Evolutionary conservation across 1,284 basidiomycete species (phyloP).

Genomic region (Ustilago loliicola): DNA sequence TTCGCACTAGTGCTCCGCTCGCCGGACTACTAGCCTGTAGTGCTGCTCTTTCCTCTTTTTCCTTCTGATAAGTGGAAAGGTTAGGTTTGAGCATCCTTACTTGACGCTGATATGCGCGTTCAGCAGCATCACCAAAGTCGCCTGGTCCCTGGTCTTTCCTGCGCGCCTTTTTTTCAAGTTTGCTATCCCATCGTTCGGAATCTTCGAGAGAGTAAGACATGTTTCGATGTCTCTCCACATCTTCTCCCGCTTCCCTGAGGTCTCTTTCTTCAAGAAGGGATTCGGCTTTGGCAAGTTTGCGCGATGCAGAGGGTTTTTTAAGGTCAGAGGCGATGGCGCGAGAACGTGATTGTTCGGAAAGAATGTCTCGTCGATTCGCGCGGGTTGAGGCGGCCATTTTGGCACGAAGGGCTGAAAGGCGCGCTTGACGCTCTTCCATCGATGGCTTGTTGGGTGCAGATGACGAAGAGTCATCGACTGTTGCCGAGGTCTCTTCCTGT

Average conservation of each 20-base stretch:
- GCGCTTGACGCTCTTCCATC: conserved; percentile 40
- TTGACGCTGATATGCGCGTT: conserved; percentile 90
- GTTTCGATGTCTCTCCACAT: conserved; percentile 81
- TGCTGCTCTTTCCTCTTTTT: conserved; percentile 77
- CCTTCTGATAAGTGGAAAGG: conserved; percentile 83
- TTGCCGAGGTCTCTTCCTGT: not conserved
- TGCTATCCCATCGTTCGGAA: conserved; percentile 93
- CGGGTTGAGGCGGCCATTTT: conserved; percentile 53
- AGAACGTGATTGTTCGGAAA: conserved; percentile 50
- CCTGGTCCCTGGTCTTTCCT: conserved; percentile 85
- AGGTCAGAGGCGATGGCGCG: conserved; percentile 42
- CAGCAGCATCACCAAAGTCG: conserved; percentile 91
- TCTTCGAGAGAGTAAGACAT: conserved; percentile 96
- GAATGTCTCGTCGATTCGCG: conserved; percentile 62
- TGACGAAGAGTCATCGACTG: too few relatives aligned
- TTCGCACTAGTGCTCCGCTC: not conserved
- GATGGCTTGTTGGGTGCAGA: conserved; percentile 12
- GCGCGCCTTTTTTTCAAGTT: conserved; percentile 80
- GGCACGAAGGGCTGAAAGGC: conserved; percentile 29
- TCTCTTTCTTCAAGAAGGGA: conserved; percentile 86
- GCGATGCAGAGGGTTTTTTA: conserved; percentile 25
- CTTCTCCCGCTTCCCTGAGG: conserved; percentile 84
- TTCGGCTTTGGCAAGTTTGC: conserved; percentile 77
- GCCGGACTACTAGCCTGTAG: conserved; percentile 7
- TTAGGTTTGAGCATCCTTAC: conserved; percentile 88